Percentiles rank a stretch among this genome's conserved stretches.
phyloP scores from a whole-genome alignment of 179 eudicot species.

The Drosera spatulata region DNA sequence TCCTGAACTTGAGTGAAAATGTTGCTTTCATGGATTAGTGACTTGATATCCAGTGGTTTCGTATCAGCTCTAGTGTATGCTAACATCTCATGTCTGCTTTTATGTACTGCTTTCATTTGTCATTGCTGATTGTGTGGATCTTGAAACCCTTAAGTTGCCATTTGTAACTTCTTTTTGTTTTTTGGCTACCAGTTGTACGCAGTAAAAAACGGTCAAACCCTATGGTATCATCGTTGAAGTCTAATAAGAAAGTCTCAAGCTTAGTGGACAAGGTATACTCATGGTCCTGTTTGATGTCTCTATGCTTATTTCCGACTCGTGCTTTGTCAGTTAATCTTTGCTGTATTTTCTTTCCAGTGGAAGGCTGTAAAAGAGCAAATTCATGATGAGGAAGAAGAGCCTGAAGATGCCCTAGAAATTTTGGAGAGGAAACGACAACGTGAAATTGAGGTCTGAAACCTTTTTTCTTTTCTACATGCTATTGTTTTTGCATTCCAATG shows the following conservation, averaged over 20 bases:
- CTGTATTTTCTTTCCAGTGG: conserved; percentile 44
- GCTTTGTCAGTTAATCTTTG: not conserved
- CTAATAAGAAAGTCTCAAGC: conserved; percentile 95
- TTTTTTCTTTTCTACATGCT: not conserved
- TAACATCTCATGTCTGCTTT: too few species aligned
- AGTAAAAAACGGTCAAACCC: conserved; percentile 59
- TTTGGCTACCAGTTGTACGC: conserved; percentile 35
- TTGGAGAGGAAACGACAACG: conserved; percentile 82
- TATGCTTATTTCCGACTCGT: not conserved
- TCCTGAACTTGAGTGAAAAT: too few species aligned
- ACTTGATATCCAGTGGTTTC: too few species aligned
- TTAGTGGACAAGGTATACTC: conserved; percentile 84
- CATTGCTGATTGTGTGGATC: too few species aligned
- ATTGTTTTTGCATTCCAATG: too few species aligned
- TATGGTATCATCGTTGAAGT: conserved; percentile 61
- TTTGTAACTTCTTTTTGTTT: not conserved
- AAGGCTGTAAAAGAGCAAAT: conserved; percentile 96
- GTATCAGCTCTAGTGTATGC: too few species aligned
- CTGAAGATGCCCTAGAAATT: conserved; percentile 54
- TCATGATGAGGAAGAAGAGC: conserved; percentile 76
- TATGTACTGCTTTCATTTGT: too few species aligned
- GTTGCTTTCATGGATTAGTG: too few species aligned
- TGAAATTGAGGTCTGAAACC: conserved; percentile 63
- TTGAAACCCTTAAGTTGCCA: too few species aligned
- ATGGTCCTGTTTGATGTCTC: not conserved